phyloP scores from a whole-genome alignment of 495 filamentous ascomycete species.

The Lepidopterella palustris region DNA sequence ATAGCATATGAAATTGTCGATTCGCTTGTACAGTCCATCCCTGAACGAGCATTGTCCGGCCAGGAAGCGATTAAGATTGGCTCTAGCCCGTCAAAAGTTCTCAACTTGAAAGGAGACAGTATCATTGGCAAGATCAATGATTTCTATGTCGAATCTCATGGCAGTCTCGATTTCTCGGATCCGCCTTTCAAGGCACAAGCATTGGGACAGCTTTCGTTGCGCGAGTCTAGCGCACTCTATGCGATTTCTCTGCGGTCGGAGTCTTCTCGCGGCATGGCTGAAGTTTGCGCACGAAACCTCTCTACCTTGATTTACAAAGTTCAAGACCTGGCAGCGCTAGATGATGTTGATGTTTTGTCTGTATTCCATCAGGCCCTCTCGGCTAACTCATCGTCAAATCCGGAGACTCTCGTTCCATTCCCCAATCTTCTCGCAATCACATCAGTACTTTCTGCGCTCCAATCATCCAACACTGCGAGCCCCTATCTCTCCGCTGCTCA shows the following conservation, averaged over 20 bases:
- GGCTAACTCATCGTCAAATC: neutral
- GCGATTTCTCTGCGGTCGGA: neutral
- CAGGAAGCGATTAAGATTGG: neutral
- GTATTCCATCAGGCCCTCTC: constrained; percentile 13
- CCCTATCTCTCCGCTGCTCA: constrained; percentile 49
- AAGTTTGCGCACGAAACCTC: constrained; percentile 18
- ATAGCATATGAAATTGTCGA: constrained; percentile 24
- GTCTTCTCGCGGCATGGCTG: neutral
- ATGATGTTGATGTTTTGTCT: constrained; percentile 7
- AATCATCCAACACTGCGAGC: constrained; percentile 42
- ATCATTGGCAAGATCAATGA: constrained; percentile 7
- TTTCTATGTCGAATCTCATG: constrained; percentile 25
- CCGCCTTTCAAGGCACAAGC: constrained; percentile 15
- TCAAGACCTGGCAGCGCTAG: constrained; percentile 2
- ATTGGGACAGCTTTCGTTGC: constrained; percentile 16
- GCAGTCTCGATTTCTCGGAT: constrained; percentile 21
- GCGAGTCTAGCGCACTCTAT: constrained; percentile 15
- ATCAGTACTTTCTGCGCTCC: constrained; percentile 56
- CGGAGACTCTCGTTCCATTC: constrained; percentile 9
- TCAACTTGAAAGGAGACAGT: neutral
- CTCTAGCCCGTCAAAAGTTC: neutral
- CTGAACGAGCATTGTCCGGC: constrained; percentile 15
- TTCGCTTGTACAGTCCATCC: constrained; percentile 21
- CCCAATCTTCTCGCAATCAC: constrained; percentile 41
- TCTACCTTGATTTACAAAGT: constrained; percentile 20